Evolutionary conservation across 179 eudicot species (phyloP), one percentile per base, ranked within the genome.

Genomic region (Pouteria campechiana): DNA sequence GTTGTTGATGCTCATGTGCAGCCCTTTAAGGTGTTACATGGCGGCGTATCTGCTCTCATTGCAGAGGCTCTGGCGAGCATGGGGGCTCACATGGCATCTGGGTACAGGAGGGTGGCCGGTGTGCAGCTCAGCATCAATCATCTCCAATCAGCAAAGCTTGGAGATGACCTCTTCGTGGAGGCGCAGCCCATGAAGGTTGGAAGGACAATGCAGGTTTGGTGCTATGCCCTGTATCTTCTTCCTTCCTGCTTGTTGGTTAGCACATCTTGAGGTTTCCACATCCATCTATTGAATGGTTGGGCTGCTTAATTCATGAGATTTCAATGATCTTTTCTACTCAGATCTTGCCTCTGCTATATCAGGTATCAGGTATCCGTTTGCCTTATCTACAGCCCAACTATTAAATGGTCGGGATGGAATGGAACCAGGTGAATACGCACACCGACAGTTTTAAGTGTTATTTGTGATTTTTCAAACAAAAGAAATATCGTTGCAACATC

Each of bases 1-100:
- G 6, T 15, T 21, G 5, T 2, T 2, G 16, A 10, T 13, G 21
- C 15, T 45, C 21, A 24, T 32, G 27, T 7, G 51, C 72, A 82
- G 95, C 88, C 93, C 0, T 85, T 75, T 54, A 69, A 74, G 71
- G 85, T 81, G 54, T 66, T 86, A 32, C 87, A 81, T 37, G 88
- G 95, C 17, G 95, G 93, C 19, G 93, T 78, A 9, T 81, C 88
- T 18, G 93, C 95, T 1, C 24, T 85, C 55, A 76, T 85, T 55
- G 55, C 84, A 6, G 93, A 81, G 69, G 50, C 76, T 9, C 54
- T 85, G 32, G 88, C 95, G 47, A 85, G 95, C 63, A 69, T 78
- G 30, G 95, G 95, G 23, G 95, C 93, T 7, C 75, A 81, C 54
- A 13, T 78, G 35, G 93, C 89, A 2, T 68, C 80, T 1, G 89